A percentile compares a stretch with the other conserved stretches of the same genome.
These are phyloP conservation scores for Juncus effusus DNA, from an alignment of 176 grass and related monocot genomes.

Conservation along the genomic window DNA sequence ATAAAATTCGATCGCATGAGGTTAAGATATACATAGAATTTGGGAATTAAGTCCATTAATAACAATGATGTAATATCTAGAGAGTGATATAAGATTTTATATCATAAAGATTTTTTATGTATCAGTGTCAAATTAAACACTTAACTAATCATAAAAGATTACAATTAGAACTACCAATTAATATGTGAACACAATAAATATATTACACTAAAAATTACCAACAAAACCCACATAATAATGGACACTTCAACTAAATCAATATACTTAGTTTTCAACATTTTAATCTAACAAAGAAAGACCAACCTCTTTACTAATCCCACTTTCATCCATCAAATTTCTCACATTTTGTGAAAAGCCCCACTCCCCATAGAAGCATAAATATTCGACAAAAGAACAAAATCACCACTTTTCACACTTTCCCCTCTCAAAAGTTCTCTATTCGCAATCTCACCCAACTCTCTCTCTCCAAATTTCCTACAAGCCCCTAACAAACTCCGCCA, in stretches of 20 bases:
- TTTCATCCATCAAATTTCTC: conserved; percentile 85
- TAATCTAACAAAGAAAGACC: conserved; percentile 43
- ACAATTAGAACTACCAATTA: too few species aligned
- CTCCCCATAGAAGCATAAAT: conserved; percentile 76
- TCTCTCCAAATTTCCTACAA: conserved; percentile 73
- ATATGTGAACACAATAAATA: too few species aligned
- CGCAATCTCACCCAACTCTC: conserved; percentile 52
- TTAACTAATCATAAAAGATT: too few species aligned
- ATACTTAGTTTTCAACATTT: conserved; percentile 14
- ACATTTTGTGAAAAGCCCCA: conserved; percentile 58
- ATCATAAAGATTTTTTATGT: too few species aligned
- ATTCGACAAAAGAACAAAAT: conserved; percentile 78
- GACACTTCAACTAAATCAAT: too few species aligned
- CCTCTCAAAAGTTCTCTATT: conserved; percentile 52
- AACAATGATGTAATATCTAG: too few species aligned
- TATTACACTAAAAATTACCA: background rate
- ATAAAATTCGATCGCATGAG: too few species aligned
- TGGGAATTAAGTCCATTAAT: too few species aligned
- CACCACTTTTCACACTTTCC: conserved; percentile 59
- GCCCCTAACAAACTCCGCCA: conserved; percentile 80
- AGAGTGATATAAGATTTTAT: too few species aligned
- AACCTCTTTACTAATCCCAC: conserved; percentile 67
- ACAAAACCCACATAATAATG: background rate
- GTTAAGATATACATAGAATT: too few species aligned
- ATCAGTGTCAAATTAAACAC: too few species aligned